Conservation (phyloP, 495 filamentous ascomycete genomes). For the Podospora conica region DNA sequence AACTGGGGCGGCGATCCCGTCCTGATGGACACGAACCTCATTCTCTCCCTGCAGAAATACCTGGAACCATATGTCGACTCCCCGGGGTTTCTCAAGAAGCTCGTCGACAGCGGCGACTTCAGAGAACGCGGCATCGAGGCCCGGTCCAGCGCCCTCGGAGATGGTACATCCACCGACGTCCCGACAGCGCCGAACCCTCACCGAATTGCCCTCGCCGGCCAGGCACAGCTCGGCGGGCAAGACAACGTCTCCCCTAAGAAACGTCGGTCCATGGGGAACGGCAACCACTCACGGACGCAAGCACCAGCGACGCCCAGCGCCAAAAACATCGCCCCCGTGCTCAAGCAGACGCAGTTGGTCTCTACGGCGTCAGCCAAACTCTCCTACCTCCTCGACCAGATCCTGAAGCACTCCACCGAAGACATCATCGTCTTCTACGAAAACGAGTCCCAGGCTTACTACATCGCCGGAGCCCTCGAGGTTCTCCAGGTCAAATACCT, state of each 20-base stretch:
- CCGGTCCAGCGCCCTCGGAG: neutral
- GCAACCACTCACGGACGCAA: slow-evolving; percentile 8
- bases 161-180: neutral
- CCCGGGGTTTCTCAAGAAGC: slow-evolving; percentile 27
- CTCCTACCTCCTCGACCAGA: slow-evolving; percentile 71
- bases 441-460: slow-evolving; percentile 73
- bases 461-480: slow-evolving; percentile 77
- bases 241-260: slow-evolving; percentile 23
- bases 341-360: slow-evolving; percentile 58
- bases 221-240: slow-evolving; percentile 28
- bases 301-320: neutral
- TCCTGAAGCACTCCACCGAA: slow-evolving; percentile 58
- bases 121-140: slow-evolving; percentile 25
- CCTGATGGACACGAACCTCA: slow-evolving; percentile 35
- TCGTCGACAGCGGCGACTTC: slow-evolving; percentile 35
- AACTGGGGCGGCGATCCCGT: slow-evolving; percentile 29
- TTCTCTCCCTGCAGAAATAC: slow-evolving; percentile 35
- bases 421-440: slow-evolving; percentile 96
- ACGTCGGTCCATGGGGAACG: slow-evolving; percentile 21
- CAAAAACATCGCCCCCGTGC: slow-evolving; percentile 36
- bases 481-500: slow-evolving; percentile 61
- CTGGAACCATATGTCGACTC: slow-evolving; percentile 34
- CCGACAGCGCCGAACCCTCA: neutral
- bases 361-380: slow-evolving; percentile 84
- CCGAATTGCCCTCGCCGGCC: slow-evolving; percentile 30